Percentiles rank a stretch among this genome's conserved stretches.
Conservation (phyloP, 768 basidiomycete species). For the Lepiota brunneoincarnata region DNA sequence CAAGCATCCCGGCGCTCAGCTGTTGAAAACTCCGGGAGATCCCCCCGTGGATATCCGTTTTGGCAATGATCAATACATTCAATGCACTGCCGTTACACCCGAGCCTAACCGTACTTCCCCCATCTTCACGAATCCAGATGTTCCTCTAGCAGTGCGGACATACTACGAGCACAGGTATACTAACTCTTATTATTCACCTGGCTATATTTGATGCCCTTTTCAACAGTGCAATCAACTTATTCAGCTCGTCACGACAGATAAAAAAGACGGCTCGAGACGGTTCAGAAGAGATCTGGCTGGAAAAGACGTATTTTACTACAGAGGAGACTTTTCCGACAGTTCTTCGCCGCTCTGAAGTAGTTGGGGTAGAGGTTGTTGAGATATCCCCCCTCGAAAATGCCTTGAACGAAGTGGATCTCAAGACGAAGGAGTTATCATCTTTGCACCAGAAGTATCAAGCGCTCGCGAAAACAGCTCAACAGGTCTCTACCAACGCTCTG, state of each 20-base stretch:
- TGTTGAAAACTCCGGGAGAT: slow-evolving; percentile 71
- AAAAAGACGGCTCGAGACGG: slow-evolving; percentile 63
- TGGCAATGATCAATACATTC: slow-evolving; percentile 81
- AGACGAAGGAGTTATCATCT: slow-evolving; percentile 72
- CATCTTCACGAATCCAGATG: slow-evolving; percentile 84
- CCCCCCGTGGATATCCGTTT: slow-evolving; percentile 80
- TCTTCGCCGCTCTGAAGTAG: slow-evolving; percentile 83
- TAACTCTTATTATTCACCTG: neutral
- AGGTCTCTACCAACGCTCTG: slow-evolving; percentile 73
- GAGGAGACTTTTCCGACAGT: slow-evolving; percentile 92
- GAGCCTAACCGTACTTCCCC: slow-evolving; percentile 77
- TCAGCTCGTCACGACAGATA: slow-evolving; percentile 72
- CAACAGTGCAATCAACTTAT: slow-evolving; percentile 76
- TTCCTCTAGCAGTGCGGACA: slow-evolving; percentile 71
- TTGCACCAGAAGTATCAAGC: slow-evolving; percentile 71
- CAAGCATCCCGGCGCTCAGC: slow-evolving; percentile 83
- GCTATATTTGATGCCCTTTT: neutral
- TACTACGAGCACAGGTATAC: slow-evolving; percentile 85
- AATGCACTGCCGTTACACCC: slow-evolving; percentile 81
- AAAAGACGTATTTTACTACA: slow-evolving; percentile 85
- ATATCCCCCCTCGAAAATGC: slow-evolving; percentile 87
- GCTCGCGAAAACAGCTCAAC: slow-evolving; percentile 73
- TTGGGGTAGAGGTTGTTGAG: slow-evolving; percentile 66
- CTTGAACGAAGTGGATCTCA: slow-evolving; percentile 74
- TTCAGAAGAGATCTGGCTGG: slow-evolving; percentile 76